phyloP scores from a whole-genome alignment of 306 rosid species.

The Lathyrus sativus region DNA sequence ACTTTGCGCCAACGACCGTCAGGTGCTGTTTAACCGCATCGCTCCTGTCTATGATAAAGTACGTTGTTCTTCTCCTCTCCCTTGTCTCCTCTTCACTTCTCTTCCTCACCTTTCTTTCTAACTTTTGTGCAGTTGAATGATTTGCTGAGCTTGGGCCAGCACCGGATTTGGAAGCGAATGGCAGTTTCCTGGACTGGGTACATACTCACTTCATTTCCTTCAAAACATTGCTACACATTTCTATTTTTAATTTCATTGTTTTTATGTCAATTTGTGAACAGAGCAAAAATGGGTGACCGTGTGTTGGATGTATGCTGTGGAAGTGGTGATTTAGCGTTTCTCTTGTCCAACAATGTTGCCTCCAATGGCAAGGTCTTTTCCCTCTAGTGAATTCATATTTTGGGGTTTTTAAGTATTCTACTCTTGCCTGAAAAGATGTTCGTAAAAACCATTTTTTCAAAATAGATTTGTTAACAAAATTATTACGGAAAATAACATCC shows the following conservation, averaged over 20 bases:
- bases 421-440: too few relatives aligned
- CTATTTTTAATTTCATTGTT: not conserved
- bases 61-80: slow-evolving; percentile 2
- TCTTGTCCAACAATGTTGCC: slow-evolving; percentile 74
- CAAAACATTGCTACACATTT: not conserved
- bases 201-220: not conserved
- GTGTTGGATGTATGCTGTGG: slow-evolving; percentile 96
- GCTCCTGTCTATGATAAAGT: slow-evolving; percentile 88
- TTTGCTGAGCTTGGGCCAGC: slow-evolving; percentile 83
- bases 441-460: too few relatives aligned
- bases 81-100: not conserved
- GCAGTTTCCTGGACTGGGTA: slow-evolving; percentile 85
- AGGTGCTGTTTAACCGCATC: slow-evolving; percentile 72
- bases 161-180: slow-evolving; percentile 92
- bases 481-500: too few relatives aligned
- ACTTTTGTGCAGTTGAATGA: slow-evolving; percentile 61
- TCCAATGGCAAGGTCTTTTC: slow-evolving; percentile 54
- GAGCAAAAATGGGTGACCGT: slow-evolving; percentile 67
- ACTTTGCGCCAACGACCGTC: slow-evolving; percentile 64
- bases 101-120: not conserved
- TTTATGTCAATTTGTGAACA: slow-evolving; percentile 40
- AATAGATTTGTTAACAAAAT: too few relatives aligned
- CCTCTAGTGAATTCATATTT: too few relatives aligned
- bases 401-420: too few relatives aligned
- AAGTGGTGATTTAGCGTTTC: slow-evolving; percentile 87